phyloP scores from a whole-genome alignment of 2,329 filamentous ascomycete genomes.

The Arthrobotrys sphaeroides region DNA sequence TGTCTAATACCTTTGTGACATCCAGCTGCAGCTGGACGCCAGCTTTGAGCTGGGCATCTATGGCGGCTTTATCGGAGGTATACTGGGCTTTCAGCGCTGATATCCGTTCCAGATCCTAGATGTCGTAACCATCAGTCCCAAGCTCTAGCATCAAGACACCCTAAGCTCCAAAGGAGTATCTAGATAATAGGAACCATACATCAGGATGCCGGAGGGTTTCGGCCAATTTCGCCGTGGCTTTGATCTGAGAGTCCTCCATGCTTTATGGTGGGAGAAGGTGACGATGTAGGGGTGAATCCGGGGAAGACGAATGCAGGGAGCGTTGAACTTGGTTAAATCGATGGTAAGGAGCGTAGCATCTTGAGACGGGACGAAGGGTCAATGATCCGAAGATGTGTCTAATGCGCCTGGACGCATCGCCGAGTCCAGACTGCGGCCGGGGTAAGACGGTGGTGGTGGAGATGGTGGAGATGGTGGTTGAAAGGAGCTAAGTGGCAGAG shows the following conservation, averaged over 20 bases:
- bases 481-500: not conserved
- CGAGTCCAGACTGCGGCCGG: constrained; percentile 10
- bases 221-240: constrained; percentile 77
- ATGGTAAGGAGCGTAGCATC: constrained; percentile 32
- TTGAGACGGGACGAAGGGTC: not conserved
- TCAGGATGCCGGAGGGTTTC: constrained; percentile 95
- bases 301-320: not conserved
- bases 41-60: constrained; percentile 88
- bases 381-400: not conserved
- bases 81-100: constrained; percentile 88
- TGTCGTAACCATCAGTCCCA: not conserved
- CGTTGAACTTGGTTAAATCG: constrained; percentile 6
- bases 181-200: constrained; percentile 52
- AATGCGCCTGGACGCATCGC: constrained; percentile 18
- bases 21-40: constrained; percentile 92
- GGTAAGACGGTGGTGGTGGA: not conserved
- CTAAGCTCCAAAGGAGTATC: not conserved
- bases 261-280: not conserved
- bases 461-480: not conserved
- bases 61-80: constrained; percentile 87
- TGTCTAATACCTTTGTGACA: constrained; percentile 76
- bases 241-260: constrained; percentile 72
- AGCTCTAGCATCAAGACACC: not conserved
- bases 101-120: constrained; percentile 88
- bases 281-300: not conserved